Evolutionary conservation across 345 rosid species (phyloP).

Genomic region (Eucalyptus coolabah): DNA sequence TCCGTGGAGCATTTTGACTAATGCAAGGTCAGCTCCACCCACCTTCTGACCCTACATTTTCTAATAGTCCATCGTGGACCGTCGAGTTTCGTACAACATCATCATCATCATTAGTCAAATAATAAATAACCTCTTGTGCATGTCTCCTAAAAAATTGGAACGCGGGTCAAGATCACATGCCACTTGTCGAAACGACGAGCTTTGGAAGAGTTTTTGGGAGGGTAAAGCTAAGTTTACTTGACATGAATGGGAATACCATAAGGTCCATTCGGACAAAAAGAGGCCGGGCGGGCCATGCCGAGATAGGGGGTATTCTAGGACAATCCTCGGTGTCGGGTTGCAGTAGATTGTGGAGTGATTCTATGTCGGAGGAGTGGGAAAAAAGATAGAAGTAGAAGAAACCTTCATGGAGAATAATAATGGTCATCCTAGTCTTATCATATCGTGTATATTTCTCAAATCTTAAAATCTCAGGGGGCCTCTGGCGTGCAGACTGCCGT

Average conservation of each 20-base stretch:
- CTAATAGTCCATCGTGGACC: not conserved
- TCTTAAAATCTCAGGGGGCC: not conserved
- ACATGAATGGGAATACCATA: not conserved
- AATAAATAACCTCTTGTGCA: not conserved
- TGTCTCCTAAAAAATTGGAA: not conserved
- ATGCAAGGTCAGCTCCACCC: not conserved
- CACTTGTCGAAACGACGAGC: fast-evolving
- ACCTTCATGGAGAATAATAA: not conserved
- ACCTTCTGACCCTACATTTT: not conserved
- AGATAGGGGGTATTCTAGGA: not conserved
- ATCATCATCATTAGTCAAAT: not conserved
- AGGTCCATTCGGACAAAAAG: not conserved
- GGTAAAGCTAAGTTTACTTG: not conserved
- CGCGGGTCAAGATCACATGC: no score
- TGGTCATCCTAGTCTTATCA: not conserved
- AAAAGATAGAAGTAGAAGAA: no score
- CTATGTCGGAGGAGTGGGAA: not conserved
- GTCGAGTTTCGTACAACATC: not conserved
- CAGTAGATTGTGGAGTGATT: not conserved
- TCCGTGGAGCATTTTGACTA: not conserved
- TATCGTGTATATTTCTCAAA: not conserved
- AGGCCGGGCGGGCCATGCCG: not conserved
- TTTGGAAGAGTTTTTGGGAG: fast-evolving
- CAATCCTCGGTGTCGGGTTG: not conserved
- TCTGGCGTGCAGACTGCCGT: not conserved